Evolutionary conservation across 2,329 filamentous ascomycete species (phyloP).

Genomic region (Fusarium musae): DNA sequence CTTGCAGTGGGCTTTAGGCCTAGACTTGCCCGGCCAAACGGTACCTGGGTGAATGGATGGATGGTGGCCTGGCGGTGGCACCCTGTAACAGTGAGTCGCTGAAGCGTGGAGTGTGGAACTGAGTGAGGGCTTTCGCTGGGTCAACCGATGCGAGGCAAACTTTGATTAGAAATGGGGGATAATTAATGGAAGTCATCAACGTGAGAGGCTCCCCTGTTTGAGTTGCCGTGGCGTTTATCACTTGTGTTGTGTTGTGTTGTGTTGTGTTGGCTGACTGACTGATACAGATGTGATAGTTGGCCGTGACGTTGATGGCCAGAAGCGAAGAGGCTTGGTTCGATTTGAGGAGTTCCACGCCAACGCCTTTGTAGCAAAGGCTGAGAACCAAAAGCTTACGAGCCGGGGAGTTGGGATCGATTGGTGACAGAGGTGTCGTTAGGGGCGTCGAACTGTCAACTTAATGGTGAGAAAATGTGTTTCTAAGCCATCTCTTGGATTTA

Average conservation of each 20-base stretch:
- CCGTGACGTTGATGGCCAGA: neutral
- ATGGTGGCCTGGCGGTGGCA: slow-evolving; percentile 6
- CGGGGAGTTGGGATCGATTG: slow-evolving; percentile 3
- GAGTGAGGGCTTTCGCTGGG: slow-evolving; percentile 42
- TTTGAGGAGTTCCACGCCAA: slow-evolving; percentile 6
- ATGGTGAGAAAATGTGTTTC: neutral
- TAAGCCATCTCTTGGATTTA: neutral
- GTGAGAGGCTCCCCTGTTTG: slow-evolving; percentile 1
- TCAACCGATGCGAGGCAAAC: slow-evolving; percentile 43
- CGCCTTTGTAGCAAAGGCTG: slow-evolving; percentile 7
- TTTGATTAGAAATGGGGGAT: slow-evolving; percentile 37
- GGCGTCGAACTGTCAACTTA: neutral
- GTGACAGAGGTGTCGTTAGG: slow-evolving; percentile 8
- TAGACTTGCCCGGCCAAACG: neutral
- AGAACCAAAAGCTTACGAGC: slow-evolving; percentile 17
- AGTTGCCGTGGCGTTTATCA: neutral
- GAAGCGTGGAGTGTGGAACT: slow-evolving; percentile 39
- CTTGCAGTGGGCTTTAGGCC: slow-evolving; percentile 26
- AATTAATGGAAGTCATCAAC: neutral
- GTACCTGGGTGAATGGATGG: neutral
- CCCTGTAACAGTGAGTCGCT: slow-evolving; percentile 31
- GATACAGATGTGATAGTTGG: neutral
- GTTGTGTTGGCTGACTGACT: slow-evolving; percentile 20
- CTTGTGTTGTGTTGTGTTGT: neutral
- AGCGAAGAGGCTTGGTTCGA: slow-evolving; percentile 18